Conservation (phyloP, 345 rosid genomes). For the Eucalyptus cladocalyx region DNA sequence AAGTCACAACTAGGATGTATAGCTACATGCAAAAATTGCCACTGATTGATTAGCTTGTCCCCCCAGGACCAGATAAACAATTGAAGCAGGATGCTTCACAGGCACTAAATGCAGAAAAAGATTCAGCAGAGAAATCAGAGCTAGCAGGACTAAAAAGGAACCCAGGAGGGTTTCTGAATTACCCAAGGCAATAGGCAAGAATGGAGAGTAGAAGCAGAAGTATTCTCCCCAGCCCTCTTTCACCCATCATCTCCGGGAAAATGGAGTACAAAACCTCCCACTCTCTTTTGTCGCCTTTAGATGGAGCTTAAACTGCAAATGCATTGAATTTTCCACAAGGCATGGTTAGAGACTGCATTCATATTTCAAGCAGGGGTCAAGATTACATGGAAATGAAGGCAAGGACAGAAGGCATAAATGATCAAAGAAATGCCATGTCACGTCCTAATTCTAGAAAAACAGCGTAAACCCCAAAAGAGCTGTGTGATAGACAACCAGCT, state of each 20-base stretch:
- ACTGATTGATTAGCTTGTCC: neutral
- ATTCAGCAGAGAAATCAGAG: neutral
- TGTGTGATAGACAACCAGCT: neutral
- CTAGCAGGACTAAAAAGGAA: neutral
- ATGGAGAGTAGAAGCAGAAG: slow-evolving; percentile 32
- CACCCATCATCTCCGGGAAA: slow-evolving; percentile 29
- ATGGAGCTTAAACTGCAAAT: slow-evolving; percentile 4
- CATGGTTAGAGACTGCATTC: neutral
- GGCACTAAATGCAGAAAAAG: neutral
- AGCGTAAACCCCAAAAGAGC: neutral
- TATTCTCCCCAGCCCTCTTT: slow-evolving; percentile 26
- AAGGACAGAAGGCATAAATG: neutral
- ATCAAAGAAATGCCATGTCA: neutral
- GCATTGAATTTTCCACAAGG: neutral
- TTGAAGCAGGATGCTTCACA: neutral
- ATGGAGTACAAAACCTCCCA: neutral
- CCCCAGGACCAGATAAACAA: neutral
- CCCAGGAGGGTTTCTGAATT: neutral
- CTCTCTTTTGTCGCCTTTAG: neutral
- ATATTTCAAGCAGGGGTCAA: neutral
- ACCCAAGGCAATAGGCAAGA: slow-evolving; percentile 38
- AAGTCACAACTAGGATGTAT: neutral
- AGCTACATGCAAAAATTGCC: neutral
- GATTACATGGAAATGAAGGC: neutral
- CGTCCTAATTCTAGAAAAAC: neutral